phyloP scores from a whole-genome alignment of 768 basidiomycete genomes.

The Lepiota subincarnata region DNA sequence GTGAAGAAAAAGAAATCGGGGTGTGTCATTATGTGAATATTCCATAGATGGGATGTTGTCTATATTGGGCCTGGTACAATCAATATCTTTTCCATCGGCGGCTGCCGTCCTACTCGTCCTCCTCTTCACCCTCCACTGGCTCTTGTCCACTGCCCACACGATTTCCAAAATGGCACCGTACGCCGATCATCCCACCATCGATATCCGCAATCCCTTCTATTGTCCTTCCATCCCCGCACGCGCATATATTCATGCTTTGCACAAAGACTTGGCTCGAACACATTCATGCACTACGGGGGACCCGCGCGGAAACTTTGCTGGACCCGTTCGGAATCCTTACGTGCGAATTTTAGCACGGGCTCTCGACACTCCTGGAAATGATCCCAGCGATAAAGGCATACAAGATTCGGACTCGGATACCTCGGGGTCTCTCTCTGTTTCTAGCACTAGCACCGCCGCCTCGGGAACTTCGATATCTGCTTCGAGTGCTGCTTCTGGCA shows the following conservation, averaged over 20 bases:
- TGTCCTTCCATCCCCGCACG: constrained; percentile 48
- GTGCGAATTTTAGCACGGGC: constrained; percentile 27
- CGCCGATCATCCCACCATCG: constrained; percentile 30
- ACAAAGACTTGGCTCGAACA: constrained; percentile 23
- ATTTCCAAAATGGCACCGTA: constrained; percentile 3
- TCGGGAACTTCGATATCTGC: background rate
- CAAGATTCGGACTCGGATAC: constrained; percentile 12
- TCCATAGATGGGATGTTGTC: constrained; percentile 22
- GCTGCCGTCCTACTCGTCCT: background rate
- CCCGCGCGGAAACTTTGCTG: constrained; percentile 9
- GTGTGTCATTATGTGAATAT: constrained; percentile 49
- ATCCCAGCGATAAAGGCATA: constrained; percentile 3
- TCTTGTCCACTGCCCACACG: background rate
- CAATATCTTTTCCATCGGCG: background rate
- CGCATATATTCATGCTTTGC: constrained; percentile 42
- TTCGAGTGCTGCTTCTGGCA: background rate
- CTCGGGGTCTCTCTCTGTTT: constrained; percentile 2
- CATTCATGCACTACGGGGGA: constrained; percentile 10
- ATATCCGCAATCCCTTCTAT: constrained; percentile 56
- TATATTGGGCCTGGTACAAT: constrained; percentile 1
- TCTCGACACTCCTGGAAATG: constrained; percentile 15
- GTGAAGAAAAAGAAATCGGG: constrained; percentile 42
- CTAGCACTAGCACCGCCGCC: background rate
- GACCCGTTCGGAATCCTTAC: constrained; percentile 27
- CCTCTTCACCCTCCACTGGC: background rate